Evolutionary conservation across 805 yeast genomes (phyloP), one percentile per base, ranked within the genome.

Genomic region (Hagleromyces aurorensis): DNA sequence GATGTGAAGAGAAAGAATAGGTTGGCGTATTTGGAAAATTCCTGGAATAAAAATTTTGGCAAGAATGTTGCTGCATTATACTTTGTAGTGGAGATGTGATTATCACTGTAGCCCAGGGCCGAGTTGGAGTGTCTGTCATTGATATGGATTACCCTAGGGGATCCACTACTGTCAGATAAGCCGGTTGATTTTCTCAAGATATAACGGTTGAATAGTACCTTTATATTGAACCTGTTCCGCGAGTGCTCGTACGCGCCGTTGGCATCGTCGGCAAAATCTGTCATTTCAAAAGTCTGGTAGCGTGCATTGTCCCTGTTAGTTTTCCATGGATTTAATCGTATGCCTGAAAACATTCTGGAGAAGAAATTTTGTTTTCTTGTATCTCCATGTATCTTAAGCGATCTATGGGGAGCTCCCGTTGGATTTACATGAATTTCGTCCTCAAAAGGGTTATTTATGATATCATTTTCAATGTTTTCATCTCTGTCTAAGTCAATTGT

Each of bases 1-100:
- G 96, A 81, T 0, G 99, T 91, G 62, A 84, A 83, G 30, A 91
- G 62, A 56, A 91, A 91, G 61, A 91, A 91, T 55, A 91, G 64
- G 52, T 91, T 91, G 7, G 99, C 96, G 54, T 91, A 93, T 58
- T 89, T 91, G 38, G 96, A 83, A 59, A 91, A 93, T 59, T 91
- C 98, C 62, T 91, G 98, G 47, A 86, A 85, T 40, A 91, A 60
- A 52, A 91, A 91, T 58, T 93, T 93, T 13, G 98, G 98, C 27
- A 91, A 41, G 48, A 91, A 91, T 0, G 98, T 93, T 14, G 91
- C 94, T 36, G 76, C 59, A 53, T 91, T 93, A 63, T 93, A 91
- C 55, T 91, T 91, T 8, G 98, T 87, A 4, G 99, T 93, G 16
- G 94, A 81, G 41, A 91, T 78, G 52, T 87, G 87, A 57, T 91